Base-by-base conservation (phyloP, 2,329 filamentous ascomycete species). In the Fusarium beomiforme region DNA sequence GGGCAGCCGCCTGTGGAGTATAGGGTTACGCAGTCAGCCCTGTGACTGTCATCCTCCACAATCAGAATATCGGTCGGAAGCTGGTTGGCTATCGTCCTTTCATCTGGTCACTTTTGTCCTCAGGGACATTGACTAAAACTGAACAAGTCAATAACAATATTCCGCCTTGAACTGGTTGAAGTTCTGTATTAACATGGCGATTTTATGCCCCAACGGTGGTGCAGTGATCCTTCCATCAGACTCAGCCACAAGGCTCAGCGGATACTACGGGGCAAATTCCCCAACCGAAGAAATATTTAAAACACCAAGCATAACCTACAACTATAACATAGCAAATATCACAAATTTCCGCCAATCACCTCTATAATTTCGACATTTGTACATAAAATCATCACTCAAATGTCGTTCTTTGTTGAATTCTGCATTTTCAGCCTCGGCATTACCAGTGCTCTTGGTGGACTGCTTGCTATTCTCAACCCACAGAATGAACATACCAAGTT, bases 121-220 rank as follows among this genome's bases (percentile, higher is more conserved):
- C 11, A 8, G 12, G 6, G 4, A 3, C 16, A 24, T 12, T 12
- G 9, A 12, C 2, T 5, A 24, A n/a, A 6, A 4, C 2, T 5
- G n/a, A n/a, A 6, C 4, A 6, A 11, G 1, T 4, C 8, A 16
- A 4, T 6, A 14, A 6, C 23, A 14, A 1, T 6, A 3, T 0
- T 24, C 21, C 1, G 21, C 8, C 47, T 11, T 12, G 2, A 4
- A 2, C 1, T 12, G 6, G 2, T 8, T 6, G 17, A 2, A 13
- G 3, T 14, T 5, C 2, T 5, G 9, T 4, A 4, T 41, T 13
- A 2, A 9, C 9, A 26, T 11, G 1, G 9, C 1, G 11, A 5
- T 17, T 24, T 34, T 4, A 19, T 13, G 5, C 8, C 31, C 13
- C 11, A 17, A 21, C 6, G 10, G 53, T 34, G 39, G 39, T 29